Percentiles rank a stretch among this genome's conserved stretches.
phyloP scores from a whole-genome alignment of 2,329 filamentous ascomycete species.

The Claviceps africana region DNA sequence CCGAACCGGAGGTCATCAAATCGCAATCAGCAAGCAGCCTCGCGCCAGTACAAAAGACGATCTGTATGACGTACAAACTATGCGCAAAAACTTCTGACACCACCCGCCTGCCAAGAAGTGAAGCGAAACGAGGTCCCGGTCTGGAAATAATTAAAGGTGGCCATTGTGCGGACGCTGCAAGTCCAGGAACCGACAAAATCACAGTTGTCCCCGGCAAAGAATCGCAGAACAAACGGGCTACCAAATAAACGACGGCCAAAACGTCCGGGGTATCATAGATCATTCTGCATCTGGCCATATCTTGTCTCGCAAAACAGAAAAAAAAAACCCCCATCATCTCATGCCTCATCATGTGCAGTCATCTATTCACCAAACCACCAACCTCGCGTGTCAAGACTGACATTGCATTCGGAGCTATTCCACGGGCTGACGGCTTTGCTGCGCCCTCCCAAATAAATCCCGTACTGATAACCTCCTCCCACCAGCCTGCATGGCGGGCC shows the following conservation, averaged over 20 bases:
- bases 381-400: no score
- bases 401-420: neutral
- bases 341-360: neutral
- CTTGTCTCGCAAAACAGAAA: neutral
- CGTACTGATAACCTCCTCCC: slow-evolving; percentile 29
- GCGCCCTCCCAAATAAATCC: slow-evolving; percentile 28
- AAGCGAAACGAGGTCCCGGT: no score
- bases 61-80: no score
- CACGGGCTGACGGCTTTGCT: slow-evolving; percentile 9
- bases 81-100: no score
- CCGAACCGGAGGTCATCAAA: neutral
- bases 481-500: slow-evolving; percentile 29
- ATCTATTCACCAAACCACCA: neutral
- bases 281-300: neutral
- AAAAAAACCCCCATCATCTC: neutral
- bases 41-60: no score
- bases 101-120: no score
- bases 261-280: neutral
- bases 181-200: neutral
- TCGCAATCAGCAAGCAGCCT: no score
- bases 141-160: no score
- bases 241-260: neutral
- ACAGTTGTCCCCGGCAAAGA: neutral
- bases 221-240: neutral
- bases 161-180: no score